phyloP scores from a whole-genome alignment of 257 asterid genomes.

The Anisodus acutangulus region DNA sequence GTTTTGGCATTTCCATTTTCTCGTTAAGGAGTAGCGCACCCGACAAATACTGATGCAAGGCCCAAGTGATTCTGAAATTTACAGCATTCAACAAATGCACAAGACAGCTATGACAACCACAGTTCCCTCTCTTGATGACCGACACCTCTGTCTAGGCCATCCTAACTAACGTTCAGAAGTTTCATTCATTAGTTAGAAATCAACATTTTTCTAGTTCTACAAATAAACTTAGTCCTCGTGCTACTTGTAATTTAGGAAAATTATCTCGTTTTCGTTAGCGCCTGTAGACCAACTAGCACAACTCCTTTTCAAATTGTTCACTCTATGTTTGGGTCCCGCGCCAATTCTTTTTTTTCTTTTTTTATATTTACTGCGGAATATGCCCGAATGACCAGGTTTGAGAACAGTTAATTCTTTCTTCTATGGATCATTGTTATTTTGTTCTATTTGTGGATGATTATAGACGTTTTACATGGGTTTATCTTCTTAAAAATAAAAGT shows the following conservation, averaged over 20 bases:
- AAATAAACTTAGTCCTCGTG: background rate
- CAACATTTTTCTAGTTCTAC: background rate
- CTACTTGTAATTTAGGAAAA: conserved; percentile 9
- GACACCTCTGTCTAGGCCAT: background rate
- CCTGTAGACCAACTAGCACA: background rate
- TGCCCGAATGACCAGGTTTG: no score
- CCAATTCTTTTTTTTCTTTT: background rate
- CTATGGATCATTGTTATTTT: background rate
- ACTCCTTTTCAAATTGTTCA: background rate
- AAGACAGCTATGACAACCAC: background rate
- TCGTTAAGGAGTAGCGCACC: background rate
- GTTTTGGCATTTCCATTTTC: background rate
- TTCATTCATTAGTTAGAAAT: background rate
- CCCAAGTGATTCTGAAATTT: background rate
- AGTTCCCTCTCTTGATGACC: background rate
- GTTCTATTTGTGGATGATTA: conserved; percentile 26
- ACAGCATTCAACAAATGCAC: background rate
- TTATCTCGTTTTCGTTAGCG: conserved; percentile 1
- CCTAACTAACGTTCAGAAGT: background rate
- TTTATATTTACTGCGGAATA: no score
- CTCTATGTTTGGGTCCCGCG: conserved; percentile 27
- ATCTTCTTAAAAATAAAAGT: conserved; percentile 9
- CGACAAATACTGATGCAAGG: background rate
- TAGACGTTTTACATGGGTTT: background rate
- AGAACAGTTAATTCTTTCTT: background rate